Evolutionary conservation across 2,329 filamentous ascomycete genomes (phyloP).

Genomic region (Trichoderma sp.): DNA sequence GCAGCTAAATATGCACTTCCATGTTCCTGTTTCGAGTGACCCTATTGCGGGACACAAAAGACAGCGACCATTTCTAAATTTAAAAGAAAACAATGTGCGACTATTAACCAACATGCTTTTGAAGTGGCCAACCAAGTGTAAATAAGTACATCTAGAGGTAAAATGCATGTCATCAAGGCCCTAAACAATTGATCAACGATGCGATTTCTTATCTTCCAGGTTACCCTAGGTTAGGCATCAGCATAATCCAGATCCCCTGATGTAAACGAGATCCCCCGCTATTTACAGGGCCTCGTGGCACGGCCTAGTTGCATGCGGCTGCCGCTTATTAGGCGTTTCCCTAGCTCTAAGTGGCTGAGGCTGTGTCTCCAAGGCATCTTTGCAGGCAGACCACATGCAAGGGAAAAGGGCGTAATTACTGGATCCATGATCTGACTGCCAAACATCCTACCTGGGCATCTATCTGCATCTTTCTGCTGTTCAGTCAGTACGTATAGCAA

Average conservation of each 20-base stretch:
- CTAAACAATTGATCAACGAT: background rate
- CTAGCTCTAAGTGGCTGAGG: conserved; percentile 7
- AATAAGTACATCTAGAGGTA: no score
- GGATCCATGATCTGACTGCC: background rate
- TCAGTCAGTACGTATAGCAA: background rate
- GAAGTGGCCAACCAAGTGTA: background rate
- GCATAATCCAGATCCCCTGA: background rate
- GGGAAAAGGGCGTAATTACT: background rate
- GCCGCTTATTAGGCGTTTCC: background rate
- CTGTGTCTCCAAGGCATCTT: conserved; percentile 9
- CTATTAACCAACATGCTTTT: no score
- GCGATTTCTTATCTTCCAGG: background rate
- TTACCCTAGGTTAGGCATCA: background rate
- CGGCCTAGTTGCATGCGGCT: background rate
- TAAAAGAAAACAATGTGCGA: no score
- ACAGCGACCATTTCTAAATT: no score
- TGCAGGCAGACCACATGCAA: conserved; percentile 3
- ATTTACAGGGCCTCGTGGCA: background rate
- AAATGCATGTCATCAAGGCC: no score
- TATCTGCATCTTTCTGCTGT: background rate
- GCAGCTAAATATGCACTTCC: no score
- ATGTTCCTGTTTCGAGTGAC: no score
- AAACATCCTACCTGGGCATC: background rate
- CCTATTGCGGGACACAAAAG: no score
- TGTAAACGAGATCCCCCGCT: background rate